Evolutionary conservation across 2,329 filamentous ascomycete species (phyloP).

Genomic region (Alternaria infectoria): DNA sequence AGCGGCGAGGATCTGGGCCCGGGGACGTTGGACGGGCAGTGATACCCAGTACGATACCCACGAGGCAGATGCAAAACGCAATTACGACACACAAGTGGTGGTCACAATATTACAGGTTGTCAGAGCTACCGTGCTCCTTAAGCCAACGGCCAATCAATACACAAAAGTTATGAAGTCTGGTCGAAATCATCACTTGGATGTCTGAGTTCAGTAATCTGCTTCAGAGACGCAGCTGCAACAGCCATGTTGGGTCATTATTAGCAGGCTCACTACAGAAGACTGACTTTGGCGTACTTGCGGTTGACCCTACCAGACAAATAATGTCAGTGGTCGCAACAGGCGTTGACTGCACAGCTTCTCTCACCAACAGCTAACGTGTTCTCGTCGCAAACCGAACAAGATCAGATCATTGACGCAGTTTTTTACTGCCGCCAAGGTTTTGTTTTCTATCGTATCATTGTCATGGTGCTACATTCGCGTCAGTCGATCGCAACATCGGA

Average conservation of each 20-base stretch:
- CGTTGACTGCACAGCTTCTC: background rate
- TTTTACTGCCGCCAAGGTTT: background rate
- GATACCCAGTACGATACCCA: constrained; percentile 5
- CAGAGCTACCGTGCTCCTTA: background rate
- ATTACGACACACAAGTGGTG: background rate
- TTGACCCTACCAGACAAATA: background rate
- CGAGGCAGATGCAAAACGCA: background rate
- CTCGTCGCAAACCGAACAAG: background rate
- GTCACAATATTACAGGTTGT: background rate
- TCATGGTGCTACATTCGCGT: background rate
- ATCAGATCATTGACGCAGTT: too few species aligned
- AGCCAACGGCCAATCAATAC: background rate
- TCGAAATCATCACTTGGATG: background rate
- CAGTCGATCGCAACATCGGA: background rate
- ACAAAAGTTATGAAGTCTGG: background rate
- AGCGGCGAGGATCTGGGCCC: background rate
- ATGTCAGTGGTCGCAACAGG: background rate
- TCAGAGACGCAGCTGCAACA: too few species aligned
- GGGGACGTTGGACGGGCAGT: background rate
- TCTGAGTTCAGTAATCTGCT: background rate
- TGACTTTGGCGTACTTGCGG: background rate
- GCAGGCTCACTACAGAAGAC: background rate
- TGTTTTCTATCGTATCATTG: background rate
- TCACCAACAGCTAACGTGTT: background rate
- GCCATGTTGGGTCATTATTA: too few species aligned